Conservation (phyloP, 306 rosid genomes). For the Quercus alba region DNA sequence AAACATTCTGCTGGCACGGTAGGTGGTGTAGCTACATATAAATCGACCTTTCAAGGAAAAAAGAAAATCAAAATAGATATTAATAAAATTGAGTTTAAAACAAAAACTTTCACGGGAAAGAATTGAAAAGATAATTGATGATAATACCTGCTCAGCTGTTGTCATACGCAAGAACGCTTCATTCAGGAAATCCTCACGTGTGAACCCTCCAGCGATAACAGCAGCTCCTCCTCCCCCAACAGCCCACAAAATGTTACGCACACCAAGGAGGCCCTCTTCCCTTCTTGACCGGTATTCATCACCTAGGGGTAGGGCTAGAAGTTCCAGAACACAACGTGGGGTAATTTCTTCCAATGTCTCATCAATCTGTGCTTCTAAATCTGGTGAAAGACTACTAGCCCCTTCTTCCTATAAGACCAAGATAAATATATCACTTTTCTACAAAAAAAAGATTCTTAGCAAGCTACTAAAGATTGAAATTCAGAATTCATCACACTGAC, state of each 20-base stretch:
- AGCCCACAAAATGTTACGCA: constrained; percentile 88
- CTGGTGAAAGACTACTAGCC: constrained; percentile 93
- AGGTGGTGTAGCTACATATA: constrained; percentile 89
- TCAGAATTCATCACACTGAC: neutral
- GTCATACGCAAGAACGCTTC: constrained; percentile 84
- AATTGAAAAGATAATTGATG: constrained; percentile 3
- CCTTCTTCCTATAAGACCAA: constrained; percentile 80
- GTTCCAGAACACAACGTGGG: constrained; percentile 90
- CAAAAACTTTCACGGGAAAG: neutral
- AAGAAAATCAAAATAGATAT: neutral
- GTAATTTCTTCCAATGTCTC: constrained; percentile 95
- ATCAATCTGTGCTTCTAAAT: constrained; percentile 87
- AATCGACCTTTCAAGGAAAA: constrained; percentile 66
- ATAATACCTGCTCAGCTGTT: constrained; percentile 83
- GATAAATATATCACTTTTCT: neutral
- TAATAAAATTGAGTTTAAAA: neutral
- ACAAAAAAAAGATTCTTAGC: neutral
- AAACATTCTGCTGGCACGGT: constrained; percentile 95
- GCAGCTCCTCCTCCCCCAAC: constrained; percentile 99
- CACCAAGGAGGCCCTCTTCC: constrained; percentile 91
- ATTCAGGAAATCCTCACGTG: constrained; percentile 87
- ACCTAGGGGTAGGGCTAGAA: constrained; percentile 67
- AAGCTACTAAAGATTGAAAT: neutral
- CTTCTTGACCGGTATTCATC: constrained; percentile 59
- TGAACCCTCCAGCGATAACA: constrained; percentile 85